Conservation (phyloP, 768 basidiomycete genomes). For the Steccherinum ochraceum region DNA sequence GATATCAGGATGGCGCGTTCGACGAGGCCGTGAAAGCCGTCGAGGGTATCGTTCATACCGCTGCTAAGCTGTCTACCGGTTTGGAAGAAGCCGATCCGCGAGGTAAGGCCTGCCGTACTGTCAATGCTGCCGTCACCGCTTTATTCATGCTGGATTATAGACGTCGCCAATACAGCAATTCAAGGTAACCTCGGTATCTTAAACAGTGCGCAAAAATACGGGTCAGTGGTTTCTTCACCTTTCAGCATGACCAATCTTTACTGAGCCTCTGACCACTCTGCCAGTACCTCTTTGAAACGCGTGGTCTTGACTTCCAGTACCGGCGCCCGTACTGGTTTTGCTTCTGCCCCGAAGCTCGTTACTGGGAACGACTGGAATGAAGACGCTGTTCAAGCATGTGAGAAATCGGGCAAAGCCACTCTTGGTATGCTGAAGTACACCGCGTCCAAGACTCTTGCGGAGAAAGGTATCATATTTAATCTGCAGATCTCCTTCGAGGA, state of each 20-base stretch:
- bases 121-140: no score
- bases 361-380: conserved; percentile 57
- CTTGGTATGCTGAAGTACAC: conserved; percentile 36
- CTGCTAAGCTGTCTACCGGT: not conserved
- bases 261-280: no score
- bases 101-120: no score
- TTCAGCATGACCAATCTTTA: no score
- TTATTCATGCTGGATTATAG: no score
- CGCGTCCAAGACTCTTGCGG: conserved; percentile 51
- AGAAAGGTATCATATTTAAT: conserved; percentile 21
- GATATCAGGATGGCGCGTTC: conserved; percentile 16
- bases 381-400: conserved; percentile 33
- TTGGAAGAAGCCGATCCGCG: not conserved
- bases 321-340: not conserved
- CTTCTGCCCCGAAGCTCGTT: conserved; percentile 15
- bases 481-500: no score
- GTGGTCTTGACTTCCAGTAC: not conserved
- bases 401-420: conserved; percentile 41
- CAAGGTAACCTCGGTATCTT: conserved; percentile 60
- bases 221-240: not conserved
- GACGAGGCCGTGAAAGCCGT: conserved; percentile 18
- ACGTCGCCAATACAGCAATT: conserved; percentile 62
- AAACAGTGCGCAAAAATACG: conserved; percentile 43
- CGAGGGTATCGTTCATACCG: conserved; percentile 18
- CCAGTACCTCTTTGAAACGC: conserved; percentile 12